Percentiles rank a stretch among this genome's conserved stretches.
These are phyloP conservation scores for Lizanozyma gosingica DNA, from an alignment of 1,139 yeast genomes.

Conservation along the genomic window DNA sequence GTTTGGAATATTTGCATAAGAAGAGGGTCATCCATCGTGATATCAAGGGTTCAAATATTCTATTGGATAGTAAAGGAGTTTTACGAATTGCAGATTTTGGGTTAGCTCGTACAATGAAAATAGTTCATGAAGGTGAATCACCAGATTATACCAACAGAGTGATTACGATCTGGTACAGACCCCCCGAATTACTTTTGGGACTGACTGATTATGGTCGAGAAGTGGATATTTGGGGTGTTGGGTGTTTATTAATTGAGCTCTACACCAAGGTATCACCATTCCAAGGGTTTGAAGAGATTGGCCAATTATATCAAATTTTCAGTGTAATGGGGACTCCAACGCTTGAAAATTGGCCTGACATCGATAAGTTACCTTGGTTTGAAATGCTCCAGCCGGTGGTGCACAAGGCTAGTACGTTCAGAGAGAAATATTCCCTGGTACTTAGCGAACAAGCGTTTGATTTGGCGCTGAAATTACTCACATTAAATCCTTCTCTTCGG, in stretches of 20 bases:
- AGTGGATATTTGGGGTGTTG: constrained; percentile 96
- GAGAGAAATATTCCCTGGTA: constrained; percentile 33
- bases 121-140: constrained; percentile 38
- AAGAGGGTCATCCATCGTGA: constrained; percentile 84
- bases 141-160: constrained; percentile 90
- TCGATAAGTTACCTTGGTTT: constrained; percentile 82
- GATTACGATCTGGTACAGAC: constrained; percentile 94
- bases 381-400: constrained; percentile 65
- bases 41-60: constrained; percentile 86
- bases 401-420: constrained; percentile 40
- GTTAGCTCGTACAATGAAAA: constrained; percentile 73
- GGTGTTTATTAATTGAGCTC: constrained; percentile 79
- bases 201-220: constrained; percentile 85
- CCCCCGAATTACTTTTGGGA: constrained; percentile 88
- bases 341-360: constrained; percentile 66
- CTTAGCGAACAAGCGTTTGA: constrained; percentile 52
- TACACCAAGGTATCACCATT: constrained; percentile 70
- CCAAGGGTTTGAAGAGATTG: constrained; percentile 83
- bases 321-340: constrained; percentile 84
- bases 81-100: constrained; percentile 93
- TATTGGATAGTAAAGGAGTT: constrained; percentile 62
- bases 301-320: constrained; percentile 70
- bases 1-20: constrained; percentile 72
- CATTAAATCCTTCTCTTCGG: constrained; percentile 61
- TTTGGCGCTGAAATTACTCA: constrained; percentile 54